phyloP scores from a whole-genome alignment of 768 basidiomycete genomes.

The Pisolithus orientalis region DNA sequence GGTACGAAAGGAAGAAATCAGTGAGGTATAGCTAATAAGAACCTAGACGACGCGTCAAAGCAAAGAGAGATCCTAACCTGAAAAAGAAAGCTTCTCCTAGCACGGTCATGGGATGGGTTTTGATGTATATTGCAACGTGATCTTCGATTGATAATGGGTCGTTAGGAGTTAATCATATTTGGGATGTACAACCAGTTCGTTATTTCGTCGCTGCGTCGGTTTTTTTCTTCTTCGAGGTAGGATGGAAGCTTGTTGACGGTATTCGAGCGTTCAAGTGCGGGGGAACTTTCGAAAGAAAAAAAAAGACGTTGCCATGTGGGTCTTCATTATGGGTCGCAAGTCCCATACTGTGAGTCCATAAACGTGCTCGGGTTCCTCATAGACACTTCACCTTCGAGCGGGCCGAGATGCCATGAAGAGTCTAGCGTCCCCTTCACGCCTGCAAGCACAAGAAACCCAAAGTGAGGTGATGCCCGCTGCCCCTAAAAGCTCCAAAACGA shows the following conservation, averaged over 20 bases:
- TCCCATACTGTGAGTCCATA: neutral
- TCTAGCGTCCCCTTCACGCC: slow-evolving; percentile 13
- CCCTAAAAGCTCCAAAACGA: slow-evolving; percentile 21
- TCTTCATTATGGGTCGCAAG: neutral
- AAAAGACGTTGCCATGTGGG: neutral
- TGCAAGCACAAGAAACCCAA: slow-evolving; percentile 27
- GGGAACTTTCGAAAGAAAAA: neutral
- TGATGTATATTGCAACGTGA: too few relatives aligned
- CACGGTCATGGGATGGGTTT: too few relatives aligned
- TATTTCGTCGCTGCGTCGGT: too few relatives aligned
- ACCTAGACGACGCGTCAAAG: neutral
- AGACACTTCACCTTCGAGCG: slow-evolving; percentile 19
- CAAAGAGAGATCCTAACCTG: too few relatives aligned
- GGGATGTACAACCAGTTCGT: too few relatives aligned
- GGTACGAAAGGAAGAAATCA: neutral
- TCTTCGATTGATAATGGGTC: too few relatives aligned
- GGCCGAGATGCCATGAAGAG: slow-evolving; percentile 9
- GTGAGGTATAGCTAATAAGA: neutral
- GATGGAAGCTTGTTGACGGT: too few relatives aligned
- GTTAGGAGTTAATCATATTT: too few relatives aligned
- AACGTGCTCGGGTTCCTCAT: slow-evolving; percentile 8
- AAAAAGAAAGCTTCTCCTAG: too few relatives aligned
- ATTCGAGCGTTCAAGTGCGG: neutral
- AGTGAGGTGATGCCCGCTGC: slow-evolving; percentile 19
- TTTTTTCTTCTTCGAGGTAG: too few relatives aligned